Conservation (phyloP, 192 early-diverging fungal species). For the Umbelopsis ramanniana region DNA sequence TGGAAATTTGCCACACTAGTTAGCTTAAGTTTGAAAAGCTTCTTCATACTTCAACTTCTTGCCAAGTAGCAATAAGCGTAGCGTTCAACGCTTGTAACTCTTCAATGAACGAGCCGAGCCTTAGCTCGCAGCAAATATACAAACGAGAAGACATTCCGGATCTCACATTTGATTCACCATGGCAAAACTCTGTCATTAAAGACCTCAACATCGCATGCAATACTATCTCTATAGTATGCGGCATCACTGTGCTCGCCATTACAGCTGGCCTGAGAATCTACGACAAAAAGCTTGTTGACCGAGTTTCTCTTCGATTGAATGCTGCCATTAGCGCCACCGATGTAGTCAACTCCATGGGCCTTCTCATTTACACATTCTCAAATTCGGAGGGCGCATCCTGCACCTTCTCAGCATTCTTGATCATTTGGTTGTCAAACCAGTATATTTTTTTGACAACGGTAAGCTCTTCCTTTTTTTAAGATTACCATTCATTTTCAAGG, state of each 20-base stretch:
- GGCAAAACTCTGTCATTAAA: not conserved
- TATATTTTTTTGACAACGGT: conserved; percentile 24
- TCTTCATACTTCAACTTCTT: not conserved
- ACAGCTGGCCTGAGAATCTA: conserved; percentile 17
- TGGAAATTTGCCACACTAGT: no score
- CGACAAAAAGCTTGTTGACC: conserved; percentile 28
- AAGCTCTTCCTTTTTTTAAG: not conserved
- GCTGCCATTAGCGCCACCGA: conserved; percentile 23
- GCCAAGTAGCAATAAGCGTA: not conserved
- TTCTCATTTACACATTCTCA: conserved; percentile 23
- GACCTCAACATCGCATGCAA: not conserved
- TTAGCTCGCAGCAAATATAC: not conserved
- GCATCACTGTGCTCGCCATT: conserved; percentile 2
- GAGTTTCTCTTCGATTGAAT: conserved; percentile 28
- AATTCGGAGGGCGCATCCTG: not conserved
- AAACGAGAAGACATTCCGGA: not conserved
- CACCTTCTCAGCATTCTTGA: conserved; percentile 17
- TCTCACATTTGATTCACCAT: not conserved
- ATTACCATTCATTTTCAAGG: not conserved
- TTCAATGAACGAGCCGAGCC: not conserved
- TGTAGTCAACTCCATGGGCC: conserved; percentile 8
- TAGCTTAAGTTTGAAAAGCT: no score
- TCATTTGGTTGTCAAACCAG: conserved; percentile 27
- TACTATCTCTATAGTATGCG: conserved; percentile 3
- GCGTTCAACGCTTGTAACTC: not conserved